These are phyloP conservation scores for Sugiyamaella smithiae DNA, from an alignment of 805 yeast species.

Conservation along the genomic window DNA sequence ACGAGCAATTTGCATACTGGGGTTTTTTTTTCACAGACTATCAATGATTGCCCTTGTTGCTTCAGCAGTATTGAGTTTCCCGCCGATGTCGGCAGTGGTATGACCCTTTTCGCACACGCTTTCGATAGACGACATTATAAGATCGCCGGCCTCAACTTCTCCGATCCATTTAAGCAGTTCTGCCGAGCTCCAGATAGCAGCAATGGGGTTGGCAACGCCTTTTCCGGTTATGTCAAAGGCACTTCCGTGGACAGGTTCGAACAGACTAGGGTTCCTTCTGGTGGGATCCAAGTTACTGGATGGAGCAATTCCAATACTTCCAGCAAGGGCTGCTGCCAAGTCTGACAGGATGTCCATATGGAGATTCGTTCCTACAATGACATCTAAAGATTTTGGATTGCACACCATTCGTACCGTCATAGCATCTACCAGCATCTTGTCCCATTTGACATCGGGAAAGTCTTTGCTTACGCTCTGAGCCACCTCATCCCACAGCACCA, in stretches of 20 bases:
- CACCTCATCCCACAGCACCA: slow-evolving; percentile 25
- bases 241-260: slow-evolving; percentile 26
- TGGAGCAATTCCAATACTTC: slow-evolving; percentile 24
- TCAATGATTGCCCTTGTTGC: background rate
- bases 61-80: background rate
- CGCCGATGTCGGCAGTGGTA: slow-evolving; percentile 3
- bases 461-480: slow-evolving; percentile 21
- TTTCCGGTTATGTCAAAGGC: slow-evolving; percentile 25
- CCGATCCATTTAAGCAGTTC: slow-evolving; percentile 24
- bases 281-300: slow-evolving; percentile 24
- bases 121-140: background rate
- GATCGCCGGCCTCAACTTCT: slow-evolving; percentile 14
- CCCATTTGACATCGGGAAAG: slow-evolving; percentile 24
- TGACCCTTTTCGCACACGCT: slow-evolving; percentile 3
- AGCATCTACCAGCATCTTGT: slow-evolving; percentile 25
- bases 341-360: slow-evolving; percentile 25
- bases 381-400: slow-evolving; percentile 19
- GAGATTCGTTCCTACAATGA: slow-evolving; percentile 22
- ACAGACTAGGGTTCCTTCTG: slow-evolving; percentile 19
- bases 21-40: too few species aligned
- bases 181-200: slow-evolving; percentile 23
- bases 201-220: slow-evolving; percentile 24
- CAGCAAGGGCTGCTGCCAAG: slow-evolving; percentile 22
- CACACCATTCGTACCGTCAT: slow-evolving; percentile 24
- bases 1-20: too few species aligned